Conservation (phyloP, 768 basidiomycete species). For the Sarcomyxa edulis region DNA sequence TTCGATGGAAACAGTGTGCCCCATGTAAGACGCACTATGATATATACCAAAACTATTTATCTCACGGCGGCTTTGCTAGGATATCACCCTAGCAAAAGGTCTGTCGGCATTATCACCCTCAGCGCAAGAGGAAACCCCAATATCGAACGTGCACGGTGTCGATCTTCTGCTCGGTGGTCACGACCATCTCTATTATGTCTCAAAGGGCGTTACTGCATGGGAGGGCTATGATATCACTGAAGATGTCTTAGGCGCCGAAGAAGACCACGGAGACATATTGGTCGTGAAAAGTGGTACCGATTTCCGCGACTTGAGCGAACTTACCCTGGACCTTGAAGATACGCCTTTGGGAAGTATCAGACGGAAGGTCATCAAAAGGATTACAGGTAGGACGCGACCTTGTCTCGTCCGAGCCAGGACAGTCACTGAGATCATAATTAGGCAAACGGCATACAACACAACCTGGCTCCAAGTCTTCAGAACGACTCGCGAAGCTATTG, state of each 20-base stretch:
- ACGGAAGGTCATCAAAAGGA: constrained; percentile 52
- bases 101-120: constrained; percentile 54
- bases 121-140: constrained; percentile 34
- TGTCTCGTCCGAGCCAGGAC: no score
- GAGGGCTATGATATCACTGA: constrained; percentile 52
- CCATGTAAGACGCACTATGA: constrained; percentile 28
- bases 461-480: constrained; percentile 53
- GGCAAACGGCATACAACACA: constrained; percentile 64
- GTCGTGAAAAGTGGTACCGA: constrained; percentile 87
- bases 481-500: constrained; percentile 52
- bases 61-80: constrained; percentile 42
- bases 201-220: constrained; percentile 63
- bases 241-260: constrained; percentile 59
- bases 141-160: constrained; percentile 62
- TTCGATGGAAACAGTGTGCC: constrained; percentile 31
- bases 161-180: constrained; percentile 87
- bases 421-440: constrained; percentile 19
- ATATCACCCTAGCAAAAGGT: constrained; percentile 66
- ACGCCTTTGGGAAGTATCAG: constrained; percentile 61
- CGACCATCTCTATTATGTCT: constrained; percentile 78
- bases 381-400: constrained; percentile 44
- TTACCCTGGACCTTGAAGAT: constrained; percentile 56
- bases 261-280: constrained; percentile 66
- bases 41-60: background rate
- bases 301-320: constrained; percentile 81